These are phyloP conservation scores for Herpetospermum pedunculosum DNA, from an alignment of 306 rosid species.

Conservation along the genomic window DNA sequence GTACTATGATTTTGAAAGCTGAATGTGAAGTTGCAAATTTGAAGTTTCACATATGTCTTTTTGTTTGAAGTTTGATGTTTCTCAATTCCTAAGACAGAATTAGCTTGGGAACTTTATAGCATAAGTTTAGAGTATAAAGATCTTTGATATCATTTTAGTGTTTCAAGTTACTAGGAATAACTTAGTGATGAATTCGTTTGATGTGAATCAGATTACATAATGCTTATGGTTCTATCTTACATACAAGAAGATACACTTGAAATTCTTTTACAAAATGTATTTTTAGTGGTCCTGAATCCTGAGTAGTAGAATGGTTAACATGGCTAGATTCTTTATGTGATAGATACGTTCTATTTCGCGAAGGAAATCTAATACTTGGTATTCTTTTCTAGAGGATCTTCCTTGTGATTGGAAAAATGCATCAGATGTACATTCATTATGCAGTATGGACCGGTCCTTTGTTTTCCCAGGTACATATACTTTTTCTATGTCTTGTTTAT, in stretches of 20 bases:
- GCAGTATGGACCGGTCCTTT: conserved; percentile 64
- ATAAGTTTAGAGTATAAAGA: neutral
- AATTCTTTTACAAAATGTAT: neutral
- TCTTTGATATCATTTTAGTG: neutral
- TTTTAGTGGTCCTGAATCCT: neutral
- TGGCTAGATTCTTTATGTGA: neutral
- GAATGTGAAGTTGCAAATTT: neutral
- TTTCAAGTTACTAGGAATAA: neutral
- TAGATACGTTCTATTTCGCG: neutral
- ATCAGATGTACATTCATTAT: conserved; percentile 57
- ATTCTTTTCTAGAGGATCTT: conserved; percentile 58
- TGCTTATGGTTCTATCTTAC: neutral
- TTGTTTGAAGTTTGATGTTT: neutral
- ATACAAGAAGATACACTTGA: neutral
- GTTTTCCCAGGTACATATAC: conserved; percentile 72
- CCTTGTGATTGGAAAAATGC: conserved; percentile 68
- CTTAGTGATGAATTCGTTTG: neutral
- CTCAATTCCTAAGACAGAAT: neutral
- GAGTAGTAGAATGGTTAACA: neutral
- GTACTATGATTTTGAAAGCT: neutral
- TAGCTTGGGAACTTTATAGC: neutral
- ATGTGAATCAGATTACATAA: neutral
- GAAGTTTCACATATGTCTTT: neutral
- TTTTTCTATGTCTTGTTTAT: conserved; percentile 15
- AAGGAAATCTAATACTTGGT: conserved; percentile 16